phyloP scores from a whole-genome alignment of 768 basidiomycete species.

The Mycena leptocephala region DNA sequence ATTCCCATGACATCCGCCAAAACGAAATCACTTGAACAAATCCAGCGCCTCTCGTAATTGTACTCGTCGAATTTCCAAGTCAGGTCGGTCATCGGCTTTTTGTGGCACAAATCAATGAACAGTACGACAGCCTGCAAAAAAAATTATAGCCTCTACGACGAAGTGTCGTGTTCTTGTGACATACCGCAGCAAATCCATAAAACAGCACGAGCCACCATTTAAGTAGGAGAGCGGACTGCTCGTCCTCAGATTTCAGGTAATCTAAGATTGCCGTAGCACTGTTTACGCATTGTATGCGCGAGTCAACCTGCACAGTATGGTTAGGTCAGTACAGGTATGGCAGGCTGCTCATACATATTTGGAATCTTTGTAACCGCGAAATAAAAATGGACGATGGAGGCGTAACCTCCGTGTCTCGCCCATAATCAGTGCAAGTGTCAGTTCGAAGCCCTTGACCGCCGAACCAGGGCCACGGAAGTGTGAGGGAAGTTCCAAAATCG shows the following conservation, averaged over 20 bases:
- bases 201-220: slow-evolving; percentile 44
- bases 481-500: slow-evolving; percentile 33
- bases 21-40: slow-evolving; percentile 39
- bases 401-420: slow-evolving; percentile 42
- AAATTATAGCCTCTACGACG: too few relatives aligned
- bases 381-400: slow-evolving; percentile 45
- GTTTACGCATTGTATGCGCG: slow-evolving; percentile 43
- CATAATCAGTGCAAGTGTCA: slow-evolving; percentile 45
- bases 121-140: slow-evolving; percentile 40
- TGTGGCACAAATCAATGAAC: slow-evolving; percentile 45
- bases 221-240: slow-evolving; percentile 40
- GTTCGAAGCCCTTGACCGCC: slow-evolving; percentile 36
- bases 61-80: slow-evolving; percentile 30
- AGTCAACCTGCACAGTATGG: slow-evolving; percentile 32
- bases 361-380: slow-evolving; percentile 42
- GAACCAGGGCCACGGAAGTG: slow-evolving; percentile 26
- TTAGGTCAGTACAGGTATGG: not conserved
- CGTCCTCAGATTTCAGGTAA: slow-evolving; percentile 37
- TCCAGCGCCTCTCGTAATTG: slow-evolving; percentile 42
- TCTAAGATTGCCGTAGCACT: slow-evolving; percentile 42
- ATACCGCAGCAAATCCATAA: slow-evolving; percentile 44
- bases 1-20: not conserved
- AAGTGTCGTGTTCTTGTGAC: not conserved
- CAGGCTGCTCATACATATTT: slow-evolving; percentile 34
- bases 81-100: slow-evolving; percentile 36